phyloP scores from a whole-genome alignment of 768 basidiomycete species.

The Macrocybe gigantea region DNA sequence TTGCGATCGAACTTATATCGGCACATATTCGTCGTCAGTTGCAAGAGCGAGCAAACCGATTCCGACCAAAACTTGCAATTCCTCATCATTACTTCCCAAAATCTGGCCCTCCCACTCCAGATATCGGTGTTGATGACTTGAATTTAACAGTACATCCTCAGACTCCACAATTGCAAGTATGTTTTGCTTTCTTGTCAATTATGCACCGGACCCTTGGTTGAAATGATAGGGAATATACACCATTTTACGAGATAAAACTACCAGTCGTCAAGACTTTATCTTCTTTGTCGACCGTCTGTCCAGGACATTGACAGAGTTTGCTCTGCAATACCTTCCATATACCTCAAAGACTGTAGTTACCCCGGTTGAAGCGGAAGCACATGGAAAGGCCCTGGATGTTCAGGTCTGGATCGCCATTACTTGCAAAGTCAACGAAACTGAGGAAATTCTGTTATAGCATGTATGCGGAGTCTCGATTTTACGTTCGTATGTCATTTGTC shows the following conservation, averaged over 20 bases:
- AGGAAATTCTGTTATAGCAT: constrained; percentile 30
- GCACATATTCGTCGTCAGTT: constrained; percentile 87
- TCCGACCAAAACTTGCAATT: constrained; percentile 70
- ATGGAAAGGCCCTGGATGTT: constrained; percentile 59
- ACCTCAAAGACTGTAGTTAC: constrained; percentile 54
- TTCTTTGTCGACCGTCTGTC: constrained; percentile 88
- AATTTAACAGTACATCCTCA: constrained; percentile 66
- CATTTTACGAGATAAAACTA: constrained; percentile 67
- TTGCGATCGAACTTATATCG: constrained; percentile 90
- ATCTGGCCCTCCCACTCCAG: constrained; percentile 30
- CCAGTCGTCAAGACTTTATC: constrained; percentile 80
- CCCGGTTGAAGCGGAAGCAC: constrained; percentile 48
- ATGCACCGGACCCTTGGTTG: neutral
- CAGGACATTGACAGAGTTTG: constrained; percentile 79
- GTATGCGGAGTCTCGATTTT: constrained; percentile 88
- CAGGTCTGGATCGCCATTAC: constrained; percentile 32
- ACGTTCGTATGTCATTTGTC: constrained; percentile 58
- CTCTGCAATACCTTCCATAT: constrained; percentile 80
- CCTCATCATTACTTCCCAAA: constrained; percentile 32
- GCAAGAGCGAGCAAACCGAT: constrained; percentile 66
- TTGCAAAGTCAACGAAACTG: neutral
- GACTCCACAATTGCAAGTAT: constrained; percentile 76
- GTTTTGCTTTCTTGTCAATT: constrained; percentile 5
- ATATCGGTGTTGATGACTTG: constrained; percentile 35
- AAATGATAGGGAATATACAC: constrained; percentile 78